Conservation (phyloP, 2,329 filamentous ascomycete genomes). For the Hypomyces rosellus region DNA sequence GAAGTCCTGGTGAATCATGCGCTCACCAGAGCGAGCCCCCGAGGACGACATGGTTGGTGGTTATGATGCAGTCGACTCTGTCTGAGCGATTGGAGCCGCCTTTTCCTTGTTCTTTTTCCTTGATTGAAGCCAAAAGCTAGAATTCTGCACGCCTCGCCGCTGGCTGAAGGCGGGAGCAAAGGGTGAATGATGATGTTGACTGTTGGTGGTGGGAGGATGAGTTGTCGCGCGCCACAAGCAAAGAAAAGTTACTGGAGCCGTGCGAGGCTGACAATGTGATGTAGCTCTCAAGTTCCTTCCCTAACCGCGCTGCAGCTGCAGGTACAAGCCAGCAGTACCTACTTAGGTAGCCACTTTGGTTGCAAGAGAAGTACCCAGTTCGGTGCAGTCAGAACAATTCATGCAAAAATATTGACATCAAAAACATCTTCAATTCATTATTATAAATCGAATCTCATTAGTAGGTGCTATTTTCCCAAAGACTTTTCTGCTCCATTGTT, state of each 20-base stretch:
- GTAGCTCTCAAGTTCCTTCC: constrained; percentile 3
- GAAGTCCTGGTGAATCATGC: constrained; percentile 83
- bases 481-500: constrained; percentile 2
- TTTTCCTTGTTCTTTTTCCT: background rate
- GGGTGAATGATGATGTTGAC: background rate
- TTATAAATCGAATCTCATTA: constrained; percentile 7
- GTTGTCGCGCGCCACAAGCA: background rate
- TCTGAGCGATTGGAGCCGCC: too few species aligned
- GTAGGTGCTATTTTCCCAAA: constrained; percentile 6
- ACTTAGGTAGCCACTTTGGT: too few species aligned
- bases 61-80: background rate
- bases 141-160: background rate
- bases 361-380: background rate
- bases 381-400: too few species aligned
- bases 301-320: constrained; percentile 1
- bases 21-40: constrained; percentile 42
- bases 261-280: constrained; percentile 9
- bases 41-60: constrained; percentile 26
- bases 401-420: too few species aligned
- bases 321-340: background rate
- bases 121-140: background rate
- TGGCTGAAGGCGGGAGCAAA: background rate
- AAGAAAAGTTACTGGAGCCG: constrained; percentile 1
- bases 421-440: constrained; percentile 2
- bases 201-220: background rate